Conservation (phyloP, 805 yeast genomes). For the Yamadazyma olivae region DNA sequence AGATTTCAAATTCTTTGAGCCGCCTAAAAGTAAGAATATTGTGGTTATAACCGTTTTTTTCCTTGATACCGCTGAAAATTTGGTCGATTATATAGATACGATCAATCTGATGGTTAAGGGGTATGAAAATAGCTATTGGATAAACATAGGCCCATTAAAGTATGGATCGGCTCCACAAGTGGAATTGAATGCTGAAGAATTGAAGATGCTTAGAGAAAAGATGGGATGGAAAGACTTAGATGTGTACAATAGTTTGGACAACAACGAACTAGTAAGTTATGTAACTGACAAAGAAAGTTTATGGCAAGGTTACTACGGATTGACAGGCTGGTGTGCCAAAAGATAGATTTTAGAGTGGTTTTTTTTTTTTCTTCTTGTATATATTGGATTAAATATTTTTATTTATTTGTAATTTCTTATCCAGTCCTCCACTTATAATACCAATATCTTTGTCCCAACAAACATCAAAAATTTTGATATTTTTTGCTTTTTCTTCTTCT, state of each 20-base stretch:
- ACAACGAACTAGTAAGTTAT: slow-evolving; percentile 31
- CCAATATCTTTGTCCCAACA: slow-evolving; percentile 81
- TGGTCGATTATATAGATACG: slow-evolving; percentile 69
- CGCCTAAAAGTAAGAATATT: slow-evolving; percentile 32
- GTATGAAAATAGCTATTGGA: slow-evolving; percentile 63
- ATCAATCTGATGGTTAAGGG: slow-evolving; percentile 36
- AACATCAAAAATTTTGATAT: slow-evolving; percentile 77
- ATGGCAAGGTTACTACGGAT: slow-evolving; percentile 79
- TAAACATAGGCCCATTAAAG: slow-evolving; percentile 88
- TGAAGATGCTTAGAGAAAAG: slow-evolving; percentile 45
- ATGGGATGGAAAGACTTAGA: slow-evolving; percentile 59
- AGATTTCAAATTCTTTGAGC: slow-evolving; percentile 59
- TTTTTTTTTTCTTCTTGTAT: background rate
- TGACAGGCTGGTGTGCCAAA: slow-evolving; percentile 53
- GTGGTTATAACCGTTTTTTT: slow-evolving; percentile 71
- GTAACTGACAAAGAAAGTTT: slow-evolving; percentile 62
- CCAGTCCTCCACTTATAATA: slow-evolving; percentile 90
- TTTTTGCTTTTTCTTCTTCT: slow-evolving; percentile 46
- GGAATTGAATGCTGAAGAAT: slow-evolving; percentile 73
- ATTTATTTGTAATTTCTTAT: slow-evolving; percentile 87
- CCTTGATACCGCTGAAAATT: slow-evolving; percentile 88
- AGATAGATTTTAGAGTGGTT: slow-evolving; percentile 9
- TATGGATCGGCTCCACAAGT: slow-evolving; percentile 83
- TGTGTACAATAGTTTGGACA: slow-evolving; percentile 11
- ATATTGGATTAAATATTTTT: slow-evolving; percentile 16